A percentile compares a stretch with the other conserved stretches of the same genome.
Evolutionary conservation across 768 basidiomycete species (phyloP).

Genomic region (Lanmaoa pseudosensibilis): DNA sequence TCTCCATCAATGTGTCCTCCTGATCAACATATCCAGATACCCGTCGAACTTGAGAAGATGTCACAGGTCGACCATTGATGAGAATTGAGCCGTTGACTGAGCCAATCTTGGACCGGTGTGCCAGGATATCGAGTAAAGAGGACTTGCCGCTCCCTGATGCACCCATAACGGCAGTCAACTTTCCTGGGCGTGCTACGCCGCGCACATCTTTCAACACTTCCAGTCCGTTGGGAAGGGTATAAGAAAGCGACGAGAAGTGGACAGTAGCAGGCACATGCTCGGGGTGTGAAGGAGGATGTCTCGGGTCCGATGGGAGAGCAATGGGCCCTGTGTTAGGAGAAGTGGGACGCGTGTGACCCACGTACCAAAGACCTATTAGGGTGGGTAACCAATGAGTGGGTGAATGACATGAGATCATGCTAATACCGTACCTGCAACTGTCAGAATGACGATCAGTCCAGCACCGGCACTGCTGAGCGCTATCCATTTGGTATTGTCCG

Average conservation of each 20-base stretch:
- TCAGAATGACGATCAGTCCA: conserved; percentile 68
- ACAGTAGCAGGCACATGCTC: conserved; percentile 93
- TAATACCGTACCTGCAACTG: conserved; percentile 52
- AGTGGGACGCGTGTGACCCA: conserved; percentile 60
- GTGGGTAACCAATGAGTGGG: not conserved
- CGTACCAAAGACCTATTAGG: conserved; percentile 80
- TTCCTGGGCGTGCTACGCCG: conserved; percentile 83
- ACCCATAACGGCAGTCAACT: conserved; percentile 95
- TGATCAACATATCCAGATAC: conserved; percentile 97
- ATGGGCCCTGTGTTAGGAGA: conserved; percentile 56
- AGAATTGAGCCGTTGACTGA: conserved; percentile 67
- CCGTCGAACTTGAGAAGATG: conserved; percentile 72
- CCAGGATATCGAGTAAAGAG: conserved; percentile 94
- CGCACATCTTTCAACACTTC: conserved; percentile 78
- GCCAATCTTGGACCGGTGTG: conserved; percentile 85
- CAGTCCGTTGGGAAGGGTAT: conserved; percentile 60
- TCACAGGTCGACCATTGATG: conserved; percentile 82
- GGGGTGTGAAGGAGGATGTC: conserved; percentile 50
- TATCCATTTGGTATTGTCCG: conserved; percentile 79
- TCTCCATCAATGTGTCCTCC: conserved; percentile 96
- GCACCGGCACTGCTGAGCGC: conserved; percentile 83
- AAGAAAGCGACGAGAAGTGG: conserved; percentile 86
- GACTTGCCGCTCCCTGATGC: conserved; percentile 97
- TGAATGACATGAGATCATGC: not conserved
- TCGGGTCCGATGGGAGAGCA: conserved; percentile 85